Percentiles rank a stretch among this genome's conserved stretches.
These are phyloP conservation scores for Leccinum solheimii DNA, from an alignment of 1,284 basidiomycete genomes.

Conservation along the genomic window DNA sequence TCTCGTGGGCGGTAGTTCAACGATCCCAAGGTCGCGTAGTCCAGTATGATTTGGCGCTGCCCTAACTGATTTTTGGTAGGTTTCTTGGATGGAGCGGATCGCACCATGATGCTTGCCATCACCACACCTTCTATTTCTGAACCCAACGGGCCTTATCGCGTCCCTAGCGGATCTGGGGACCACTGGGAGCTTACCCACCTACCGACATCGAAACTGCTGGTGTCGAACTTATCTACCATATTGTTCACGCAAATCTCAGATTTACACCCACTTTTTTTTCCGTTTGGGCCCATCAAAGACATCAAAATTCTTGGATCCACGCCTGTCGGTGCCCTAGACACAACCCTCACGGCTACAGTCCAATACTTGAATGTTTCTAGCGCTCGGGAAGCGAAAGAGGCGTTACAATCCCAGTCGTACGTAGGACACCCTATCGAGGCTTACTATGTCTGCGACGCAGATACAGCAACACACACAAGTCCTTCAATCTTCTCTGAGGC, in stretches of 20 bases:
- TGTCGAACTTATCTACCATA: conserved; percentile 63
- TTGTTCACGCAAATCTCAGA: conserved; percentile 67
- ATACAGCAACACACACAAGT: conserved; percentile 15
- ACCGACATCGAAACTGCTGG: conserved; percentile 55
- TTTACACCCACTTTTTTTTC: conserved; percentile 68
- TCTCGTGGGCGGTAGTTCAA: conserved; percentile 82
- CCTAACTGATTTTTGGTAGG: conserved; percentile 41
- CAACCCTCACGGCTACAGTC: conserved; percentile 56
- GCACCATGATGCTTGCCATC: conserved; percentile 57
- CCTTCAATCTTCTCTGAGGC: conserved; percentile 17
- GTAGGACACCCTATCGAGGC: conserved; percentile 49
- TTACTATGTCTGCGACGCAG: conserved; percentile 41
- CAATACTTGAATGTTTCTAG: conserved; percentile 54
- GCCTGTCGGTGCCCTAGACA: conserved; percentile 37
- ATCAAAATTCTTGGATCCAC: conserved; percentile 43
- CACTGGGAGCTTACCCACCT: conserved; percentile 36
- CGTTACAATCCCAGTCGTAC: conserved; percentile 61
- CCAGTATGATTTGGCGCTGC: neutral
- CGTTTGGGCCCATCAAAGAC: conserved; percentile 66
- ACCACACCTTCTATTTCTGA: conserved; percentile 38
- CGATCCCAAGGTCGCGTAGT: conserved; percentile 63
- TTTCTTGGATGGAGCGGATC: conserved; percentile 77
- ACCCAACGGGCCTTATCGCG: conserved; percentile 26
- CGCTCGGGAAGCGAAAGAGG: conserved; percentile 62
- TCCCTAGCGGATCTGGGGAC: conserved; percentile 13